Evolutionary conservation across 768 basidiomycete species (phyloP).

Genomic region (Lactifluus subvellereus): DNA sequence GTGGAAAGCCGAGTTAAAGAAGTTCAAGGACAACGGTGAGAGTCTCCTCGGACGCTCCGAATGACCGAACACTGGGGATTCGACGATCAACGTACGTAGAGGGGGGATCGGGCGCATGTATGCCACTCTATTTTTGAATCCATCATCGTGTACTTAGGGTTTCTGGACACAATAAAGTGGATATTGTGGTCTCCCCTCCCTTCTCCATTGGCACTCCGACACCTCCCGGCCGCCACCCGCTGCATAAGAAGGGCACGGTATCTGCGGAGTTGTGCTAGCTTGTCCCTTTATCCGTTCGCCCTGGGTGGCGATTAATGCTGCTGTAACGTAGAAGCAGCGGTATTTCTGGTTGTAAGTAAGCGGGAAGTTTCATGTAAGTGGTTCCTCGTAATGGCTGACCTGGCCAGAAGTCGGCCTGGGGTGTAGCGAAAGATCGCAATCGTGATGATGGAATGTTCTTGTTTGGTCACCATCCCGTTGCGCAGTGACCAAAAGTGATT

Average conservation of each 20-base stretch:
- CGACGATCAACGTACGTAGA: neutral
- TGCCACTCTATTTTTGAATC: neutral
- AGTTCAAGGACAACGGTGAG: conserved; percentile 68
- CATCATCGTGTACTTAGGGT: neutral
- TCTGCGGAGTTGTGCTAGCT: neutral
- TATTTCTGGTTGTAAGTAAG: too few species aligned
- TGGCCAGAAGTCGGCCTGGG: too few species aligned
- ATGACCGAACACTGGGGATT: neutral
- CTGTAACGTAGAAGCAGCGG: neutral
- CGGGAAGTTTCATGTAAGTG: too few species aligned
- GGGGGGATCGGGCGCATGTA: neutral
- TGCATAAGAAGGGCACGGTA: neutral
- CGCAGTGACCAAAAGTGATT: too few species aligned
- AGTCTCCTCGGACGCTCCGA: conserved; percentile 13
- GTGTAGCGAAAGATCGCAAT: too few species aligned
- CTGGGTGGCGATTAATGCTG: neutral
- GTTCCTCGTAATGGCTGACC: too few species aligned
- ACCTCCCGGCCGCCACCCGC: neutral
- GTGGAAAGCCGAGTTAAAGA: conserved; percentile 73
- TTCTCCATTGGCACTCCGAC: too few species aligned
- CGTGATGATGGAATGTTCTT: too few species aligned
- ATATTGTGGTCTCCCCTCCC: neutral
- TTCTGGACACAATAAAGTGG: neutral
- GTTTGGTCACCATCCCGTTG: too few species aligned
- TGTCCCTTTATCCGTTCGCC: neutral